These are phyloP conservation scores for Xylaria sp. DNA, from an alignment of 2,329 filamentous ascomycete species.

Conservation along the genomic window DNA sequence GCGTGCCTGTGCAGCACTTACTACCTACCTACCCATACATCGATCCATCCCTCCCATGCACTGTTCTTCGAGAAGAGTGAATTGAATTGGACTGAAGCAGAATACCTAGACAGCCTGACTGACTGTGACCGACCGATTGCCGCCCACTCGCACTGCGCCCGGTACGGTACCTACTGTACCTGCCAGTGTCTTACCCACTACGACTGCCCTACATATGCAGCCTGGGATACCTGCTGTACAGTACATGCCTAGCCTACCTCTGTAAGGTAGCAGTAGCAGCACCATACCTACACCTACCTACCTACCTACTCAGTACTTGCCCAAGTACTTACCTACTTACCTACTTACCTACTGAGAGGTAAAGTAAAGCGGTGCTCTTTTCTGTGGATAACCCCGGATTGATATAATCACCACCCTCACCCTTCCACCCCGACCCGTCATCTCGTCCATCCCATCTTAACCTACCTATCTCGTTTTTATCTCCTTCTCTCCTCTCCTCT, in stretches of 20 bases:
- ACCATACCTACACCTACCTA: background rate
- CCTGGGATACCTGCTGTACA: too few species aligned
- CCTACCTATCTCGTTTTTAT: constrained; percentile 33
- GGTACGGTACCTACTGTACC: too few species aligned
- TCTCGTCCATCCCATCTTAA: constrained; percentile 14
- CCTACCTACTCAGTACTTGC: background rate
- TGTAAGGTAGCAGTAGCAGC: too few species aligned
- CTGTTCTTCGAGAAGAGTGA: too few species aligned
- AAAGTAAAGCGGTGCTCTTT: too few species aligned
- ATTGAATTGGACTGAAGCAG: too few species aligned
- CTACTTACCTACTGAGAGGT: background rate
- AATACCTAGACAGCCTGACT: too few species aligned
- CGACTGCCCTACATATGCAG: background rate
- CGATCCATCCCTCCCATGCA: too few species aligned
- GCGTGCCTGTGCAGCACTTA: too few species aligned
- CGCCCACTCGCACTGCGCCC: too few species aligned
- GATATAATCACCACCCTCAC: constrained; percentile 29
- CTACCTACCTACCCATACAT: background rate
- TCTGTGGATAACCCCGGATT: constrained; percentile 31
- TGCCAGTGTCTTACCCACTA: background rate
- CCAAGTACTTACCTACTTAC: background rate
- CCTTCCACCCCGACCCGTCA: constrained; percentile 18
- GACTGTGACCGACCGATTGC: too few species aligned
- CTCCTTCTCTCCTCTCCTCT: constrained; percentile 10
- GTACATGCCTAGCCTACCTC: too few species aligned